Evolutionary conservation across 495 filamentous ascomycete genomes (phyloP).

Genomic region (Coniosporium apollinis): DNA sequence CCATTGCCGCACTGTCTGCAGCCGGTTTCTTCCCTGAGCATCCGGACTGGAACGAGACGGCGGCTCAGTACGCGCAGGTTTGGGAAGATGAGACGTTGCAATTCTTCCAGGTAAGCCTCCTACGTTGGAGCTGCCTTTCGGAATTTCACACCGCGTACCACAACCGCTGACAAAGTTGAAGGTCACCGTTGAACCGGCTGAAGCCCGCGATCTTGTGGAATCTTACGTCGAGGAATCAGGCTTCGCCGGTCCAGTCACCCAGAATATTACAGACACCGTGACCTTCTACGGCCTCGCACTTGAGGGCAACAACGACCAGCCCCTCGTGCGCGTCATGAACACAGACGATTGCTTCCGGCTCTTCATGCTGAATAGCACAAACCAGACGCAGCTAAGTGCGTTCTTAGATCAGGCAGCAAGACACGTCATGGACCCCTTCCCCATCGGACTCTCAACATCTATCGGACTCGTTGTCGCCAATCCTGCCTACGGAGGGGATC

Average conservation of each 20-base stretch:
- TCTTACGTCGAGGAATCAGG: slow-evolving; percentile 26
- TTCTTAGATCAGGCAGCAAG: slow-evolving; percentile 39
- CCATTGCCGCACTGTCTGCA: slow-evolving; percentile 35
- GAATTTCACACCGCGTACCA: no score
- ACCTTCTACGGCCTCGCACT: slow-evolving; percentile 40
- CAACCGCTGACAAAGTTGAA: no score
- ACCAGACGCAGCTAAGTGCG: slow-evolving; percentile 36
- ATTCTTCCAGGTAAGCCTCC: slow-evolving; percentile 34
- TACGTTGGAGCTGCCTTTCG: no score
- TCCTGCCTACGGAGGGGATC: slow-evolving; percentile 37
- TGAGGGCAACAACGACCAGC: slow-evolving; percentile 33
- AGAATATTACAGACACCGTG: slow-evolving; percentile 28
- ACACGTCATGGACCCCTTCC: slow-evolving; percentile 39
- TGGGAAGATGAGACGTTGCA: slow-evolving; percentile 46
- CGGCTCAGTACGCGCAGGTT: slow-evolving; percentile 35
- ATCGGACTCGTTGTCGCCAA: slow-evolving; percentile 45
- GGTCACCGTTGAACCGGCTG: slow-evolving; percentile 22
- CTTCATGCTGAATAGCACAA: slow-evolving; percentile 43
- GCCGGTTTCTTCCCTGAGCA: slow-evolving; percentile 33
- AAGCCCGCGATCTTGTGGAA: slow-evolving; percentile 29
- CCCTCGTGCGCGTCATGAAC: slow-evolving; percentile 42
- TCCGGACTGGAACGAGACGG: slow-evolving; percentile 29
- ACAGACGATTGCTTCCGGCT: slow-evolving; percentile 48
- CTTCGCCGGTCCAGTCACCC: slow-evolving; percentile 28
- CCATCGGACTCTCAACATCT: slow-evolving; percentile 38